Conservation (phyloP, 2,329 filamentous ascomycete species). For the Monosporascus sp. region DNA sequence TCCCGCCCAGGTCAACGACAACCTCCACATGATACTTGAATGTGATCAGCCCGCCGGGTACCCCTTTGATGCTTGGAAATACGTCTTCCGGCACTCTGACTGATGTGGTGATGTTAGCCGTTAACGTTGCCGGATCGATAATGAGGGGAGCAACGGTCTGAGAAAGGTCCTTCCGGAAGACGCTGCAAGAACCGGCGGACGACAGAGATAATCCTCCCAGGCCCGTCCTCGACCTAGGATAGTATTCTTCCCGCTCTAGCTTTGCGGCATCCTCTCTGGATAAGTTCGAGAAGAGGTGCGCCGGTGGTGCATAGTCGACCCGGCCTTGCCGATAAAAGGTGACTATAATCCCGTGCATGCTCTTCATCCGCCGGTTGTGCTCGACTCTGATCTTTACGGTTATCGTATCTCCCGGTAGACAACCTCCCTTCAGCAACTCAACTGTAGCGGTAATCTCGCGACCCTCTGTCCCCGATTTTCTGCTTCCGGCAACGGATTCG, state of each 20-base stretch:
- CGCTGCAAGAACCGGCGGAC: slow-evolving; percentile 78
- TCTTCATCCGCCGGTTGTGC: slow-evolving; percentile 86
- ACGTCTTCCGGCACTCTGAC: slow-evolving; percentile 84
- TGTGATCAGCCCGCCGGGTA: slow-evolving; percentile 89
- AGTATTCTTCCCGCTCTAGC: slow-evolving; percentile 74
- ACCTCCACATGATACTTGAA: slow-evolving; percentile 95
- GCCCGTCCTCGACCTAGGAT: slow-evolving; percentile 81
- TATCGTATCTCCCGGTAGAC: slow-evolving; percentile 77
- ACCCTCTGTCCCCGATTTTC: slow-evolving; percentile 51
- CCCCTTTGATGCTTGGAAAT: slow-evolving; percentile 85
- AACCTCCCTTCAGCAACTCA: slow-evolving; percentile 76
- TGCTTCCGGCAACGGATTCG: slow-evolving; percentile 45
- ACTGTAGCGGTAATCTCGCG: slow-evolving; percentile 83
- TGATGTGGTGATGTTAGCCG: slow-evolving; percentile 73
- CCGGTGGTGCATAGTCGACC: slow-evolving; percentile 69
- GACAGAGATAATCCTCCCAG: slow-evolving; percentile 81
- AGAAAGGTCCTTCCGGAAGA: slow-evolving; percentile 92
- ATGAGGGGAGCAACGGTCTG: slow-evolving; percentile 87
- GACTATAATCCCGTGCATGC: slow-evolving; percentile 85
- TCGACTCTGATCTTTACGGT: slow-evolving; percentile 76
- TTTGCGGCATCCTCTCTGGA: slow-evolving; percentile 62
- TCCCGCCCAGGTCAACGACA: slow-evolving; percentile 85
- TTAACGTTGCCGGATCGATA: slow-evolving; percentile 74
- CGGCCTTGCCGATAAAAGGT: slow-evolving; percentile 88
- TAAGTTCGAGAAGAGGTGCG: slow-evolving; percentile 45